Base-by-base conservation (phyloP, 805 yeast species). In the Cyberlindnera veronae region DNA sequence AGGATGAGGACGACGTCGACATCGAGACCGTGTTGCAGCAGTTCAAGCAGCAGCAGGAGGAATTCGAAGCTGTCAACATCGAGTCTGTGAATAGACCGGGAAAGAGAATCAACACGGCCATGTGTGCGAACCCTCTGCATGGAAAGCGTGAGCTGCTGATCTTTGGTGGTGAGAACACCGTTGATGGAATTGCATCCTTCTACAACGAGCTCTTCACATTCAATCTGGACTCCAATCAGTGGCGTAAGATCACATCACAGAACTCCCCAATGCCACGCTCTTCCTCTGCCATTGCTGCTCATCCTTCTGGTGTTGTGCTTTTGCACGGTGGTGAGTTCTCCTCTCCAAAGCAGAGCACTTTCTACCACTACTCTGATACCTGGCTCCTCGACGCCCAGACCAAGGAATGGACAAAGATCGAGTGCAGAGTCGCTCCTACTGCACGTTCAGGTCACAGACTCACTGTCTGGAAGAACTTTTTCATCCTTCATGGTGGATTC, bases 261-360 rank as follows among this genome's bases (percentile, higher is more conserved):
- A 91, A 91, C 57, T 63, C 95, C 0, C 99, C 99, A 13, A 75
- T 90, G 58, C 96, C 96, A 1, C 69, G 99, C 47, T 85, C 95
- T 0, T 88, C 96, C 0, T 96, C 95, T 51, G 85, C 95, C 1
- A 85, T 90, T 87, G 81, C 90, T 46, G 82, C 86, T 1, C 98
- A 91, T 62, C 95, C 96, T 1, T 78, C 89, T 2, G 98, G 98
- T 10, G 68, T 90, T 2, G 74, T 87, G 20, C 61, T 91, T 44
- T 64, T 91, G 69, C 93, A 88, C 65, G 99, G 98, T 36, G 99
- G 99, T 54, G 99, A 91, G 63, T 91, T 93, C 54, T 86, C 96
- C 2, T 85, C 95, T 13, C 98, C 98, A 4, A 91, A 91, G 54
- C 99, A 91, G 61, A 79, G 87, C 36, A 88, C 96, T 0, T 91